phyloP scores from a whole-genome alignment of 352 stramenopile genomes.

The Phytophthora constricta region DNA sequence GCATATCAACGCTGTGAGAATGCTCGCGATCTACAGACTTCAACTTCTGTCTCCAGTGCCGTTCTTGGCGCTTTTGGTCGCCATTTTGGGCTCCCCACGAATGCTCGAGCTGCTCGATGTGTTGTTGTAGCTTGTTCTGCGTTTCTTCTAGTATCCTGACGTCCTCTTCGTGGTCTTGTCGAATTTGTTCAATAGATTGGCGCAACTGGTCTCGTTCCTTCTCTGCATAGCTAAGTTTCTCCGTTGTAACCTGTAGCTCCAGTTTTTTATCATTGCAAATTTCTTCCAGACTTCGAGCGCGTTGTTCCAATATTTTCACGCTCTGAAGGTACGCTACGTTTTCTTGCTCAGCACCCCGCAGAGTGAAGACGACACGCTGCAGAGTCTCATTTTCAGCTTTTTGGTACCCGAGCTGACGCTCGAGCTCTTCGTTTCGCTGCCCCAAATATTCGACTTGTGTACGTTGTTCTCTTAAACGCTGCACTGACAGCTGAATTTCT shows the following conservation, averaged over 20 bases:
- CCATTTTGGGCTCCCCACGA: conserved; percentile 35
- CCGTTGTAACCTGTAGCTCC: conserved; percentile 28
- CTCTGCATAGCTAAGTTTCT: conserved; percentile 32
- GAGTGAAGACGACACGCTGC: conserved; percentile 40
- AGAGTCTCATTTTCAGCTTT: conserved; percentile 55
- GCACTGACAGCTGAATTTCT: conserved; percentile 65
- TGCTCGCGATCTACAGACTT: conserved; percentile 35
- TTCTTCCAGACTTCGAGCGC: conserved; percentile 49
- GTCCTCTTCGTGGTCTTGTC: conserved; percentile 42
- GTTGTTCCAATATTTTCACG: conserved; percentile 62
- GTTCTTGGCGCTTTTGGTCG: conserved; percentile 27
- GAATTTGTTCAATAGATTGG: conserved; percentile 35
- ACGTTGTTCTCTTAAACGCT: conserved; percentile 56
- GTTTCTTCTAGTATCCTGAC: conserved; percentile 26
- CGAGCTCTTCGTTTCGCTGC: conserved; percentile 48
- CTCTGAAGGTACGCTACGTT: conserved; percentile 63
- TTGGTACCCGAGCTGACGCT: conserved; percentile 38
- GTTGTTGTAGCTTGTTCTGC: conserved; percentile 35
- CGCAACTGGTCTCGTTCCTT: conserved; percentile 47
- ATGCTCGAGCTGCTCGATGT: conserved; percentile 47
- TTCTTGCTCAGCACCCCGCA: conserved; percentile 57
- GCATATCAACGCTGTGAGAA: conserved; percentile 24
- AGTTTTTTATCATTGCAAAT: conserved; percentile 36
- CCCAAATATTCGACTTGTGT: conserved; percentile 62
- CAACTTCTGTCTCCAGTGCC: conserved; percentile 47